phyloP scores from a whole-genome alignment of 139 green algal species.

The Coelastrella sp. region DNA sequence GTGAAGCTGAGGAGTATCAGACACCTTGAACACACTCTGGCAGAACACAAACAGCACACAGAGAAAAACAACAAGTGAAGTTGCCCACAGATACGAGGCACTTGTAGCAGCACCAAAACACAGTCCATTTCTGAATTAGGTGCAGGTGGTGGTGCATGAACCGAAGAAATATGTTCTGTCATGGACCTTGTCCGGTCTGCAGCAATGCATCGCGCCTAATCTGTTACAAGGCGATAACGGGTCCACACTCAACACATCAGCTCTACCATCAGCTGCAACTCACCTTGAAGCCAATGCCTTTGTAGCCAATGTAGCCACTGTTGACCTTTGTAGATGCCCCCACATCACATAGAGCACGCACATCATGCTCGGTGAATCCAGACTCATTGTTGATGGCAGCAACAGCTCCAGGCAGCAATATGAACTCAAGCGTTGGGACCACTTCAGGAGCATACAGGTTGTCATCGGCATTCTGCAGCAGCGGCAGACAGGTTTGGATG shows the following conservation, averaged over 20 bases:
- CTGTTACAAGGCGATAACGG: background rate
- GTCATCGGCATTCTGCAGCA: conserved; percentile 51
- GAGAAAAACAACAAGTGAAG: background rate
- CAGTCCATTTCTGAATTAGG: too few species aligned
- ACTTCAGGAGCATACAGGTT: conserved; percentile 23
- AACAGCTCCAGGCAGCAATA: conserved; percentile 7
- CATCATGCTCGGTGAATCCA: conserved; percentile 9
- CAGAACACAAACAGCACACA: background rate
- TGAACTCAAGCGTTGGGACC: conserved; percentile 39
- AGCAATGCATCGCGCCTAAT: too few species aligned
- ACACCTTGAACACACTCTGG: conserved; percentile 41
- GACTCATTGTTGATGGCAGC: conserved; percentile 22
- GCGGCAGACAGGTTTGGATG: background rate
- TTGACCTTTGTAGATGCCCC: conserved; percentile 19
- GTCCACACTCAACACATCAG: background rate
- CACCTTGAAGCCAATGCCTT: conserved; percentile 62
- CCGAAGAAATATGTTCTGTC: too few species aligned
- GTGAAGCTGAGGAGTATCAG: conserved; percentile 55
- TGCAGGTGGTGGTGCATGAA: too few species aligned
- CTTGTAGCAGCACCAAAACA: background rate
- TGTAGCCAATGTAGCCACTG: conserved; percentile 35
- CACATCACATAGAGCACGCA: conserved; percentile 32
- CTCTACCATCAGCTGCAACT: conserved; percentile 41
- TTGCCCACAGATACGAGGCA: background rate
- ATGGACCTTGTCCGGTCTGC: too few species aligned